Conservation (phyloP, 805 yeast species). For the Saccharomyces cerevisiae region DNA sequence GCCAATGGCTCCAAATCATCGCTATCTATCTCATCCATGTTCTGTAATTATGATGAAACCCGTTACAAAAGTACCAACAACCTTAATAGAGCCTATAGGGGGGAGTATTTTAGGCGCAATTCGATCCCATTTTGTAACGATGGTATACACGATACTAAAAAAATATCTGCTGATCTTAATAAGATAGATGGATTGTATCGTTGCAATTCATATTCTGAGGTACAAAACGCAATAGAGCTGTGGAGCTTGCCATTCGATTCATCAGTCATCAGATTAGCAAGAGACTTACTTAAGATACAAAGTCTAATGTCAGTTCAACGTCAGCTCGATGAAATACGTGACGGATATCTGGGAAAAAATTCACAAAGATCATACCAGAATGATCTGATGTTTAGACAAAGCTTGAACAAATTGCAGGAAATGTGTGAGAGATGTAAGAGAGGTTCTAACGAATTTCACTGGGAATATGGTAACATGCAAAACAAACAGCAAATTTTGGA, state of each 20-base stretch:
- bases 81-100: constrained; percentile 15
- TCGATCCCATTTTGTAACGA: constrained; percentile 17
- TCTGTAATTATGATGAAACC: constrained; percentile 21
- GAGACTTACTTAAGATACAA: constrained; percentile 14
- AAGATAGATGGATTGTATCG: constrained; percentile 9
- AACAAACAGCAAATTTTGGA: constrained; percentile 29
- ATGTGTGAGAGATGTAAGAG: constrained; percentile 13
- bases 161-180: neutral
- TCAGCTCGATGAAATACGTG: neutral
- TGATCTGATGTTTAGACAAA: neutral
- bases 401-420: constrained; percentile 7
- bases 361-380: neutral
- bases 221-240: constrained; percentile 19
- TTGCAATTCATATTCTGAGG: constrained; percentile 19
- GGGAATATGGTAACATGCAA: constrained; percentile 15
- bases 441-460: constrained; percentile 15
- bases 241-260: constrained; percentile 29
- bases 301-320: neutral
- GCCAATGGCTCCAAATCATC: constrained; percentile 15
- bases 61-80: constrained; percentile 11
- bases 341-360: neutral
- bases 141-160: constrained; percentile 1
- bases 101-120: constrained; percentile 23
- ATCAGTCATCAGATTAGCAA: constrained; percentile 24
- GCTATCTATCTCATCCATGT: constrained; percentile 18